A percentile compares a stretch with the other conserved stretches of the same genome.
Evolutionary conservation across 768 basidiomycete species (phyloP).

Genomic region (Dentipellis sp.): DNA sequence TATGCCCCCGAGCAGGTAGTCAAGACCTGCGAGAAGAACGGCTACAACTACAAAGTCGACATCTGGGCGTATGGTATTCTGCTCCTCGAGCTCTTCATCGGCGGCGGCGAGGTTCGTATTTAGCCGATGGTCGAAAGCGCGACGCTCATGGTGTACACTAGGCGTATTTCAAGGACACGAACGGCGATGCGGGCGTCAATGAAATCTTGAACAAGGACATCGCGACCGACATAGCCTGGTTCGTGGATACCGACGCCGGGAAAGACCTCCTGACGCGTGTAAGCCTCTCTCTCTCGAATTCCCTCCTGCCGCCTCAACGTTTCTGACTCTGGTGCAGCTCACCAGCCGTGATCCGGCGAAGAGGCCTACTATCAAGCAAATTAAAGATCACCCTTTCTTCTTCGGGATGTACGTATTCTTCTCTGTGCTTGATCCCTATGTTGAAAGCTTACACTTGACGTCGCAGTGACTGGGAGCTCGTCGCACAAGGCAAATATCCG

Average conservation of each 20-base stretch:
- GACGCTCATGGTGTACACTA: neutral
- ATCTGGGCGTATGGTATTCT: conserved; percentile 42
- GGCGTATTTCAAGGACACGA: neutral
- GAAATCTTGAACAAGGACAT: neutral
- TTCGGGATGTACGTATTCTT: neutral
- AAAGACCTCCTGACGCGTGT: neutral
- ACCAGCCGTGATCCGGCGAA: neutral
- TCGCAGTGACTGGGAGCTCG: neutral
- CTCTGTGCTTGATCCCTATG: neutral
- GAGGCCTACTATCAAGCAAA: neutral
- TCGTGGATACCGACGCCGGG: neutral
- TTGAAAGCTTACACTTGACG: neutral
- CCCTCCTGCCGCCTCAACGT: no score
- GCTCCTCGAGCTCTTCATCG: conserved; percentile 31
- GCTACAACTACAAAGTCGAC: conserved; percentile 35
- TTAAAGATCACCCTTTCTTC: neutral
- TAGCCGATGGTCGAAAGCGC: neutral
- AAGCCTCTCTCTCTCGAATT: neutral
- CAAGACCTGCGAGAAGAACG: conserved; percentile 24
- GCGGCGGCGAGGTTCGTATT: neutral
- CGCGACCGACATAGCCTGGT: neutral
- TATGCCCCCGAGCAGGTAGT: neutral
- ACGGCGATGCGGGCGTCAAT: neutral
- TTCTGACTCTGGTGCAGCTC: neutral
- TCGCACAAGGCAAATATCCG: neutral